Evolutionary conservation across 371 early-diverging fungal species (phyloP).

Genomic region (Mucor ambiguus): DNA sequence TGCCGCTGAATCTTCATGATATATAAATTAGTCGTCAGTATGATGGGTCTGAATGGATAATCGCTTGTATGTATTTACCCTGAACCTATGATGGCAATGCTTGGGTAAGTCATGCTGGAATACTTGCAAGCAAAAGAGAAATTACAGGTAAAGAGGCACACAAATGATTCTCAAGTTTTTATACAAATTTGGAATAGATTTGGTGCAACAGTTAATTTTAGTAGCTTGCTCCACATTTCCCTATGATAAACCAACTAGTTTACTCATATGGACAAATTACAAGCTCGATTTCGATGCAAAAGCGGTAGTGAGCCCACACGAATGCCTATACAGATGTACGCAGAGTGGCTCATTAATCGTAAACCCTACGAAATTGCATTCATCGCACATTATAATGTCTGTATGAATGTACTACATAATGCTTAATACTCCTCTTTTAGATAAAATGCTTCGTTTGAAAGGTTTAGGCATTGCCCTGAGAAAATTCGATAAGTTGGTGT

Average conservation of each 20-base stretch:
- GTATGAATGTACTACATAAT: background rate
- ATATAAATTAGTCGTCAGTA: background rate
- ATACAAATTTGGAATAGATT: background rate
- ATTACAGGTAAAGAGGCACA: background rate
- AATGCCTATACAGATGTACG: background rate
- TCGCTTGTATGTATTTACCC: background rate
- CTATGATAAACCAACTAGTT: too few relatives aligned
- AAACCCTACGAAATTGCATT: background rate
- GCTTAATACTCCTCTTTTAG: background rate
- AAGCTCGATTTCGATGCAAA: background rate
- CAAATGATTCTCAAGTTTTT: background rate
- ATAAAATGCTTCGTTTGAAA: background rate
- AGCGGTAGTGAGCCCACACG: background rate
- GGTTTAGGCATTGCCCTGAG: background rate
- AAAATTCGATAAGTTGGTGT: background rate
- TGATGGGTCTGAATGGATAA: too few relatives aligned
- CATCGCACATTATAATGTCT: background rate
- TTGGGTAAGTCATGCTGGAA: background rate
- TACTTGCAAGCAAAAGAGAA: background rate
- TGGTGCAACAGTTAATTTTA: background rate
- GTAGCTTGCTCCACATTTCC: too few relatives aligned
- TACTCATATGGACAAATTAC: background rate
- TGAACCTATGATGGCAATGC: conserved; percentile 8
- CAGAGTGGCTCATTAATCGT: background rate
- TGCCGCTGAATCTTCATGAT: conserved; percentile 53